Evolutionary conservation across 345 rosid species (phyloP), one percentile per base, ranked within the genome.

Genomic region (Eucalyptus marginata): DNA sequence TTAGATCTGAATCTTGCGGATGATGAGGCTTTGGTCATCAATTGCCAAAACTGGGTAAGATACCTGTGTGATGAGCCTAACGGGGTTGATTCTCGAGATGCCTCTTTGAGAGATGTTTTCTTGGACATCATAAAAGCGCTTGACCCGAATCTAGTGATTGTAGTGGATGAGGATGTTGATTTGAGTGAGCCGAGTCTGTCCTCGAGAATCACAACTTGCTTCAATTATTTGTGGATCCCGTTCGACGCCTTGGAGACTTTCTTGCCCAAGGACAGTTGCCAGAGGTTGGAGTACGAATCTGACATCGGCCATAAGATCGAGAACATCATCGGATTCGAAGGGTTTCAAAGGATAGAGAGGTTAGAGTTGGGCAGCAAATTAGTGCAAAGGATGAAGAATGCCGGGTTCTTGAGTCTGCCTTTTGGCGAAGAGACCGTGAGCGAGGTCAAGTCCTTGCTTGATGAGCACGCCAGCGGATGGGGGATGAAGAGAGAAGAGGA

Each of bases 401-500:
- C 89, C 0, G 95, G 95, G 2, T 95, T 93, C 58, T 81, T 49
- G 12, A 88, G 93, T n/a, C 81, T 93, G 36, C 92, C 94, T 25
- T 94, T 94, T 47, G 51, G 94, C n/a, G 97, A 95, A 80, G 96
- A 93, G 86, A 95, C 96, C 3, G 49, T 93, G 12, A 86, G 58
- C 43, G 96, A 95, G 88, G 94, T 95, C 24, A 95, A 90, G 88
- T 91, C 88, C 7, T 52, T 95, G 93, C 89, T 95, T 36, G 96
- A 95, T 86, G 95, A 95, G 80, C 96, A 95, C 86, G 95, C 96
- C 9, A 91, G 96, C 25, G 96, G 97, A 2, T 95, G 96, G 97
- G 97, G 97, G 27, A 95, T 95, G 97, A 95, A 94, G 90, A 91
- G 89, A 86, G 97, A 94, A 58, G 97, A 94, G 64, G 96, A 94